phyloP scores from a whole-genome alignment of 2,329 filamentous ascomycete genomes.

The Neurospora crassa region DNA sequence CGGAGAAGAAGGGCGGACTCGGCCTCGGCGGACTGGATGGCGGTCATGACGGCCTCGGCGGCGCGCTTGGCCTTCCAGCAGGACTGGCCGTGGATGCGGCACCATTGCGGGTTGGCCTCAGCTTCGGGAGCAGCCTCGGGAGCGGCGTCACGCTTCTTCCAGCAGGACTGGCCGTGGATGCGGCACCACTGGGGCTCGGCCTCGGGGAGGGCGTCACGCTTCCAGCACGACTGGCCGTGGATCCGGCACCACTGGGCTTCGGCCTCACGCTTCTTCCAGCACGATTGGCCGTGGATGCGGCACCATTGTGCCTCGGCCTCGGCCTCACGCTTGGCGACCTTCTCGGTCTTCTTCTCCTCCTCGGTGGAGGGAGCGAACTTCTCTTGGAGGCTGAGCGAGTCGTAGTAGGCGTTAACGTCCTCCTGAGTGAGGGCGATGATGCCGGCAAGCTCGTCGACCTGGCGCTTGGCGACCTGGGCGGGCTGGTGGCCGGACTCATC shows the following conservation, averaged over 20 bases:
- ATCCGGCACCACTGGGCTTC: conserved; percentile 24
- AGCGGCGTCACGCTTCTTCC: conserved; percentile 19
- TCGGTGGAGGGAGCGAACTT: conserved; percentile 16
- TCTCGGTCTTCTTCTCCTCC: conserved; percentile 6
- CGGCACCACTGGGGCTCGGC: conserved; percentile 21
- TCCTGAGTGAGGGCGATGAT: conserved; percentile 23
- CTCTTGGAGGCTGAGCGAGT: conserved; percentile 21
- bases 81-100: conserved; percentile 24
- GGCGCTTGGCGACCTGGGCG: conserved; percentile 28
- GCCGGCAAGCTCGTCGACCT: conserved; percentile 29
- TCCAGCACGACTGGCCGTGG: conserved; percentile 31
- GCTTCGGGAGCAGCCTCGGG: not conserved
- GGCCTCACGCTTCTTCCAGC: conserved; percentile 20
- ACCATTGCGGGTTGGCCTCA: conserved; percentile 1
- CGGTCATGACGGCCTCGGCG: conserved; percentile 23
- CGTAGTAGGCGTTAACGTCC: conserved; percentile 25
- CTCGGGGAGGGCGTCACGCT: not conserved
- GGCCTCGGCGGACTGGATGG: conserved; percentile 20
- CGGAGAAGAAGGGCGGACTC: conserved; percentile 13
- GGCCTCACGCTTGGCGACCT: conserved; percentile 10
- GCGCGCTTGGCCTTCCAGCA: conserved; percentile 36
- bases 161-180: conserved; percentile 31
- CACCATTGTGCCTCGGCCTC: conserved; percentile 23
- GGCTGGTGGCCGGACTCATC: conserved; percentile 26
- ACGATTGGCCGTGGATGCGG: conserved; percentile 28